phyloP scores from a whole-genome alignment of 139 green algal species.

The Yamagishiella unicocca region DNA sequence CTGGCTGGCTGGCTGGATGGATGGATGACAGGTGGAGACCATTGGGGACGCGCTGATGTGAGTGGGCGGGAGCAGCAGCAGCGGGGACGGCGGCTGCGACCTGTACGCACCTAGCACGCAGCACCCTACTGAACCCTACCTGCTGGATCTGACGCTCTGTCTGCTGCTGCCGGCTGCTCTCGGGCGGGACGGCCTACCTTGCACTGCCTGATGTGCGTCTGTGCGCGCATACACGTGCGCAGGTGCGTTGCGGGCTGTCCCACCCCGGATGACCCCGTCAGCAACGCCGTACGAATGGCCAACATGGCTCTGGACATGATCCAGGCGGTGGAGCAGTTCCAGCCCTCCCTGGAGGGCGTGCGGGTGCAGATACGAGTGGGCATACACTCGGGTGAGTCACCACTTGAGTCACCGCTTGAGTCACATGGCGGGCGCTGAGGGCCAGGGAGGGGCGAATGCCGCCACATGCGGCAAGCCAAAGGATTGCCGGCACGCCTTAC shows the following conservation, averaged over 20 bases:
- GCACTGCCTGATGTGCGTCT: too few relatives aligned
- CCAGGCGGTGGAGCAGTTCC: neutral
- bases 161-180: too few relatives aligned
- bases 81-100: too few relatives aligned
- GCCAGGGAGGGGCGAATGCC: neutral
- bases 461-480: too few relatives aligned
- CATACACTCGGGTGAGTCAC: slow-evolving; percentile 22
- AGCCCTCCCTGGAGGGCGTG: neutral
- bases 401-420: neutral
- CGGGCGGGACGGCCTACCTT: too few relatives aligned
- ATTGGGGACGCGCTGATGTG: slow-evolving; percentile 28
- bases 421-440: neutral
- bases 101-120: too few relatives aligned
- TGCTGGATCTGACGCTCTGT: too few relatives aligned
- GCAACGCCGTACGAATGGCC: neutral
- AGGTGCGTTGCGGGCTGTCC: slow-evolving; percentile 46
- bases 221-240: neutral
- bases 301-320: slow-evolving; percentile 46
- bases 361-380: slow-evolving; percentile 34
- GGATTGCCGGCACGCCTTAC: neutral
- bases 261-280: neutral
- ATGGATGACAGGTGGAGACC: slow-evolving; percentile 43
- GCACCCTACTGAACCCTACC: too few relatives aligned
- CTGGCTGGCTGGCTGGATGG: too few relatives aligned
- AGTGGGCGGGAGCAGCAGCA: too few relatives aligned